Percentiles rank a stretch among this genome's conserved stretches.
These are phyloP conservation scores for Tetracentron sinense DNA, from an alignment of 164 flowering plant genomes.

Conservation along the genomic window DNA sequence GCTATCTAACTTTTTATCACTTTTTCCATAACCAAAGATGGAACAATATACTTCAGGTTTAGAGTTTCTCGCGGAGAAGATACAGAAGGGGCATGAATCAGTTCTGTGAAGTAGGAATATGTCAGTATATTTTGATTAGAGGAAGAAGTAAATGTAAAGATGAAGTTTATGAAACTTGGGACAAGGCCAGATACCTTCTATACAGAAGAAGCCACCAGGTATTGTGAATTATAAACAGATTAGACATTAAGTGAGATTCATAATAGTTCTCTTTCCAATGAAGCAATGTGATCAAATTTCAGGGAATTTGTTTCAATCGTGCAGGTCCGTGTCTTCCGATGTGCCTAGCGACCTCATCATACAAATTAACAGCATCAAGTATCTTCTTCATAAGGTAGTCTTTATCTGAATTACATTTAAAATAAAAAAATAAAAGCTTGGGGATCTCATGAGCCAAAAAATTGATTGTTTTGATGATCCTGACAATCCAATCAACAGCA, in stretches of 20 bases:
- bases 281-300: neutral
- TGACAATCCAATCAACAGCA: too few species aligned
- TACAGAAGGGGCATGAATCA: neutral
- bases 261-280: neutral
- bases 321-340: conserved; percentile 67
- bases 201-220: conserved; percentile 81
- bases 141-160: conserved; percentile 23
- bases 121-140: too few species aligned
- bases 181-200: conserved; percentile 77
- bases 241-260: neutral
- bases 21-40: neutral
- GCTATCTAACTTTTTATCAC: neutral
- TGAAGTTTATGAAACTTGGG: conserved; percentile 98
- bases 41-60: neutral
- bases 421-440: too few species aligned
- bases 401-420: neutral
- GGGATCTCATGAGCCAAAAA: too few species aligned
- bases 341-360: conserved; percentile 62
- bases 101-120: neutral
- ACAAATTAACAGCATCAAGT: conserved; percentile 51
- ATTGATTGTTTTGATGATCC: too few species aligned
- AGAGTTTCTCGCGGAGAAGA: neutral
- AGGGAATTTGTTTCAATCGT: neutral
- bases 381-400: conserved; percentile 75
- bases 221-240: neutral